Evolutionary conservation across 2,329 filamentous ascomycete species (phyloP).

Genomic region (Nemania abortiva): DNA sequence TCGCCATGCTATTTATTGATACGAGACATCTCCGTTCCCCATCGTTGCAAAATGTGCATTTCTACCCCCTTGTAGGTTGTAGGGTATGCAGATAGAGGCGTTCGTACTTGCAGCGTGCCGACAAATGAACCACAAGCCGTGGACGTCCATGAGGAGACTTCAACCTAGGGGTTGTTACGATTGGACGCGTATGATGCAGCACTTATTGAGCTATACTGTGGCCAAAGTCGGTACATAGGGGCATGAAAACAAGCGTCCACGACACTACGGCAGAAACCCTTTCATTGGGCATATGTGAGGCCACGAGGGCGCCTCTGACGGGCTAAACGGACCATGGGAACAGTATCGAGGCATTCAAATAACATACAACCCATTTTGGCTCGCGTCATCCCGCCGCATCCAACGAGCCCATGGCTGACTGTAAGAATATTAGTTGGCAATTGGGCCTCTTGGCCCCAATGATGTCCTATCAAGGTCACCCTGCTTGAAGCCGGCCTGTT

Average conservation of each 20-base stretch:
- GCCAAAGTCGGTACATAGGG: slow-evolving; percentile 5
- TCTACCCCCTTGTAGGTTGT: slow-evolving; percentile 9
- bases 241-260: slow-evolving; percentile 9
- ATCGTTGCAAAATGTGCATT: slow-evolving; percentile 5
- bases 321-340: slow-evolving; percentile 14
- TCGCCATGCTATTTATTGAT: slow-evolving; percentile 5
- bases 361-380: slow-evolving; percentile 13
- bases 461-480: slow-evolving; percentile 14
- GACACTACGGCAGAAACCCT: slow-evolving; percentile 11
- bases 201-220: slow-evolving; percentile 19
- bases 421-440: slow-evolving; percentile 28
- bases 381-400: slow-evolving; percentile 15
- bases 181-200: slow-evolving; percentile 11
- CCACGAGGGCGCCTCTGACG: slow-evolving; percentile 15
- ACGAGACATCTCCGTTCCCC: slow-evolving; percentile 14
- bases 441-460: slow-evolving; percentile 16
- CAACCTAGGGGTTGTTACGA: slow-evolving; percentile 5
- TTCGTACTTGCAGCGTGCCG: slow-evolving; percentile 7
- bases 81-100: slow-evolving; percentile 7
- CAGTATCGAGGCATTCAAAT: slow-evolving; percentile 16
- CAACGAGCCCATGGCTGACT: slow-evolving; percentile 15
- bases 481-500: slow-evolving; percentile 20
- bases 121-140: neutral
- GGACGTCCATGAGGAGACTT: slow-evolving; percentile 4
- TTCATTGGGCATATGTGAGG: slow-evolving; percentile 22